phyloP scores from a whole-genome alignment of 2,329 filamentous ascomycete species.

The Trichoderma cornu-damae region DNA sequence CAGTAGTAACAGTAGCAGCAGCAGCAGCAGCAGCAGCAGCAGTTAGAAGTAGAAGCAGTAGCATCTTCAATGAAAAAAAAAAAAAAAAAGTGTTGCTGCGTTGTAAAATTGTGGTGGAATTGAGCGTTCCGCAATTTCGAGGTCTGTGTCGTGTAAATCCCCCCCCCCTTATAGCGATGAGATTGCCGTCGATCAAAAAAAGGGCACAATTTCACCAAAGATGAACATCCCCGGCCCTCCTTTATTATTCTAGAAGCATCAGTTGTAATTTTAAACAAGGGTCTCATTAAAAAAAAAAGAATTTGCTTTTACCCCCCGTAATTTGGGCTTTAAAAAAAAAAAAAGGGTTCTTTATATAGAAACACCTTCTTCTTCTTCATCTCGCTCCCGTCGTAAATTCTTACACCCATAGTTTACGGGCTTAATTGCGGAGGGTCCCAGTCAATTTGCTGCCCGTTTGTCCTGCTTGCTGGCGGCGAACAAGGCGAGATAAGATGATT shows the following conservation, averaged over 20 bases:
- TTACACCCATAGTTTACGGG: background rate
- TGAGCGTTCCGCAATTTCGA: background rate
- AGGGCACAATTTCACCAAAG: constrained; percentile 2
- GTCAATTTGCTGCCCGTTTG: background rate
- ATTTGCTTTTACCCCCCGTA: background rate
- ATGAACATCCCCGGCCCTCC: background rate
- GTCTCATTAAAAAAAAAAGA: background rate
- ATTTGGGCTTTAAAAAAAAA: background rate
- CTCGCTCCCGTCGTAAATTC: background rate
- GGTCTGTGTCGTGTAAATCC: background rate
- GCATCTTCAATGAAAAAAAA: too few relatives aligned
- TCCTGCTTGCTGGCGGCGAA: background rate
- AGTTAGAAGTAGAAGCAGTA: background rate
- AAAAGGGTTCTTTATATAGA: background rate
- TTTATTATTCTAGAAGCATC: background rate
- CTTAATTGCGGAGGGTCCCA: background rate
- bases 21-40: background rate
- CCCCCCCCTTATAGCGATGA: background rate
- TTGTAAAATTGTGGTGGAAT: background rate
- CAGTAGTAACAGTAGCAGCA: background rate
- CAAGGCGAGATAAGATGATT: too few relatives aligned
- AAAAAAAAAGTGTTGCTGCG: constrained; percentile 5
- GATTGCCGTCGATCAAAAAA: background rate
- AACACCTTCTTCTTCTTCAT: background rate
- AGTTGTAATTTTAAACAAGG: background rate